These are phyloP conservation scores for Sugiyamaella japonica DNA, from an alignment of 1,139 yeast genomes.

Conservation along the genomic window DNA sequence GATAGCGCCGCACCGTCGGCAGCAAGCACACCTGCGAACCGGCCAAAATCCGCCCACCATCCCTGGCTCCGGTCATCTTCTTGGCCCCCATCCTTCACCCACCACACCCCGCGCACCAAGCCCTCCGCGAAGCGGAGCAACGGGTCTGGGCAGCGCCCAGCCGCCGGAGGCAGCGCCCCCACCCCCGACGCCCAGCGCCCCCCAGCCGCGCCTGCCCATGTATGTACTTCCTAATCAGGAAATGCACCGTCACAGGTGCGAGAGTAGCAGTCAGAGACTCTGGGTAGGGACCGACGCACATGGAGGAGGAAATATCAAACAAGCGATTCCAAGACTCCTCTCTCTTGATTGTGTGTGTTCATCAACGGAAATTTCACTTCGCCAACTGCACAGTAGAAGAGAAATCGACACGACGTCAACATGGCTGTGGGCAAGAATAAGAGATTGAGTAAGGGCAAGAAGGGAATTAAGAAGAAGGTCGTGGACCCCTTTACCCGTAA, in stretches of 20 bases:
- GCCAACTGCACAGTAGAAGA: conserved; percentile 8
- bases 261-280: too few species aligned
- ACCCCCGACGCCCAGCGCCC: too few species aligned
- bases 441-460: conserved; percentile 95
- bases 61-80: too few species aligned
- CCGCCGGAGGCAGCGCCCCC: conserved; percentile 6
- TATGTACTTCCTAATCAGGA: too few species aligned
- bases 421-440: conserved; percentile 98
- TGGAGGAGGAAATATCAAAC: conserved; percentile 5
- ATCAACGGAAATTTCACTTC: conserved; percentile 11
- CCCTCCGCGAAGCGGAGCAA: conserved; percentile 1
- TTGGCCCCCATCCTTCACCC: neutral
- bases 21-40: too few species aligned
- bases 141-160: conserved; percentile 8
- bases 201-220: too few species aligned
- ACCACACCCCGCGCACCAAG: neutral
- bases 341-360: conserved; percentile 13
- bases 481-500: conserved; percentile 95
- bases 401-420: conserved; percentile 22
- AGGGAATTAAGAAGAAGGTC: conserved; percentile 93
- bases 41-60: too few species aligned
- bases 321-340: conserved; percentile 3
- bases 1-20: too few species aligned
- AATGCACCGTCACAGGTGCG: too few species aligned
- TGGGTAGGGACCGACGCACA: neutral